phyloP scores from a whole-genome alignment of 2,329 filamentous ascomycete genomes.

The Aspergillus sp. region DNA sequence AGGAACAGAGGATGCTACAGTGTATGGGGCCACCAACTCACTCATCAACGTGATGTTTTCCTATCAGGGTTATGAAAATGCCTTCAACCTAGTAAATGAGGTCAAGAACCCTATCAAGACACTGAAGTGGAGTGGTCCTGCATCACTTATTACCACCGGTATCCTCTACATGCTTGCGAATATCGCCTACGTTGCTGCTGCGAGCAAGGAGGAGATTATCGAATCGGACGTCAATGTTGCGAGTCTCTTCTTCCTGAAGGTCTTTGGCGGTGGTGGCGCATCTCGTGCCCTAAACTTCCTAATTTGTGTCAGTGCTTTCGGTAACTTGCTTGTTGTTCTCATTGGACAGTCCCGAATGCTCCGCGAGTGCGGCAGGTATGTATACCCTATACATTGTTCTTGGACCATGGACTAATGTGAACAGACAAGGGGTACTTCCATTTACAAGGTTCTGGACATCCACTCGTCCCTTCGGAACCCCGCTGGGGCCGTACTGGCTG shows the following conservation, averaged over 20 bases:
- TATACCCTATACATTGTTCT: not conserved
- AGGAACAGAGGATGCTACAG: constrained; percentile 45
- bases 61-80: constrained; percentile 59
- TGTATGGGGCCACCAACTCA: constrained; percentile 55
- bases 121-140: constrained; percentile 51
- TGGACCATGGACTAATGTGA: not conserved
- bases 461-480: constrained; percentile 63
- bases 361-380: constrained; percentile 58
- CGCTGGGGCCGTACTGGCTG: constrained; percentile 58
- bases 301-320: constrained; percentile 58
- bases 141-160: constrained; percentile 54
- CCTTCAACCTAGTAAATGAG: constrained; percentile 63
- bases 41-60: constrained; percentile 61
- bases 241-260: constrained; percentile 58
- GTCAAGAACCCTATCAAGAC: constrained; percentile 60
- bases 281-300: constrained; percentile 58
- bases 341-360: constrained; percentile 58
- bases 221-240: constrained; percentile 56
- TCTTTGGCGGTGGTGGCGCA: constrained; percentile 54
- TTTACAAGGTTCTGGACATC: constrained; percentile 63
- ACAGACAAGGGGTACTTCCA: constrained; percentile 60
- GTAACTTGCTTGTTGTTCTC: constrained; percentile 58
- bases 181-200: constrained; percentile 60
- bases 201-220: constrained; percentile 55
- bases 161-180: constrained; percentile 60